phyloP scores from a whole-genome alignment of 352 stramenopile species.

The Aphanomyces cochlioides region DNA sequence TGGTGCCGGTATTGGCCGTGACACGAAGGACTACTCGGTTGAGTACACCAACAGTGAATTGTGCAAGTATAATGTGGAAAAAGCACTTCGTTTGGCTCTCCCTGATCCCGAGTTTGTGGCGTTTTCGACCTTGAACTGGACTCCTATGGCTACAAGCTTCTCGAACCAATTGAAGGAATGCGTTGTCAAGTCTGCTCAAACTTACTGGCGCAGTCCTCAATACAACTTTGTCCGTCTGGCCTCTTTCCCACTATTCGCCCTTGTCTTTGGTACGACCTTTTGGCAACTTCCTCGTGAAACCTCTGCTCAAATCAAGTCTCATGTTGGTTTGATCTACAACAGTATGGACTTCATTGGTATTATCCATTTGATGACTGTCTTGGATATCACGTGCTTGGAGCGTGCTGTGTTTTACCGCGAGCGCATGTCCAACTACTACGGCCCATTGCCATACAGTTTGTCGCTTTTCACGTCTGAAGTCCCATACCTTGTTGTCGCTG shows the following conservation, averaged over 20 bases:
- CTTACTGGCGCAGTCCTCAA: constrained; percentile 81
- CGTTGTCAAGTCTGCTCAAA: constrained; percentile 54
- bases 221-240: constrained; percentile 83
- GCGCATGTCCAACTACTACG: constrained; percentile 88
- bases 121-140: constrained; percentile 52
- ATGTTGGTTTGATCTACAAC: constrained; percentile 25
- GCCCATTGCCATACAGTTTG: constrained; percentile 73
- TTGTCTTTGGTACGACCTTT: constrained; percentile 1
- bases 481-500: constrained; percentile 46
- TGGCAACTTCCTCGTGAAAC: background rate
- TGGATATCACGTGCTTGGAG: constrained; percentile 76
- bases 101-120: constrained; percentile 32
- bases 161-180: constrained; percentile 45
- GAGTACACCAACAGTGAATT: constrained; percentile 42
- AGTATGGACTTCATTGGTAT: constrained; percentile 78
- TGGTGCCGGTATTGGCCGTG: constrained; percentile 40
- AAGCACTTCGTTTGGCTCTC: constrained; percentile 34
- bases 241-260: constrained; percentile 8
- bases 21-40: constrained; percentile 42
- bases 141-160: constrained; percentile 39
- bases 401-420: constrained; percentile 92
- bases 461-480: constrained; percentile 78
- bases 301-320: background rate
- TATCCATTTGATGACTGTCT: constrained; percentile 72
- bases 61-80: constrained; percentile 39